Base-by-base conservation (phyloP, 2,329 filamentous ascomycete genomes). In the Talaromyces sp. region DNA sequence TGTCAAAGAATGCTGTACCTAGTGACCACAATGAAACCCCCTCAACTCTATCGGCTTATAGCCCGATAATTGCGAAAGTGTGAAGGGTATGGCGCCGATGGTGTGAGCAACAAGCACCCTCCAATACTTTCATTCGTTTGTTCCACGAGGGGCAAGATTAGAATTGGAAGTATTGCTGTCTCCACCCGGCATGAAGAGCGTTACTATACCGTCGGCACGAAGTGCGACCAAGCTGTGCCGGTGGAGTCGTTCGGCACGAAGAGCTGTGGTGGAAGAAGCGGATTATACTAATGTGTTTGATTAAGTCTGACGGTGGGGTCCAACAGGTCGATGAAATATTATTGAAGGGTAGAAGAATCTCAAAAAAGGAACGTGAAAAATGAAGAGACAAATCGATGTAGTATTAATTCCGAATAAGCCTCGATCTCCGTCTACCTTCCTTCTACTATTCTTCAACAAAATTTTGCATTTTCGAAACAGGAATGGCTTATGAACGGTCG, bases 241-340 rank as follows among this genome's bases (percentile, higher is more conserved):
- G 46, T 62, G 56, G 65, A 68, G 58, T 64, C 66, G n/a, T 25
- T 35, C 66, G 65, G 60, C 39, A 61, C 23, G 61, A 65, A 66
- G 52, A 35, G 55, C 65, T 59, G 58, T 39, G 50, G n/a, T 35
- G 14, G 42, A 35, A 23, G 3, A 18, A 44, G 16, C 31, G 18
- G 21, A 18, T n/a, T 28, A 25, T 40, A 21, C 12, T 33, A 21
- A 35, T 33, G 28, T 28, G 18, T 11, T 18, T 8, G 16, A n/a
- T 39, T 56, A 6, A 1, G n/a, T n/a, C 16, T 39, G 54, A 40
- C n/a, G 12, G 33, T 33, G 54, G n/a, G 35, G 35, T 54, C 9
- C 21, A 35, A 3, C n/a, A 1, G n/a, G 16, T 52, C 18, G 14
- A 11, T 52, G 31, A 7, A 5, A 18, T 5, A 6, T 31, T n/a